Evolutionary conservation across 1,284 basidiomycete species (phyloP).

Genomic region (Stereum hirsutum): DNA sequence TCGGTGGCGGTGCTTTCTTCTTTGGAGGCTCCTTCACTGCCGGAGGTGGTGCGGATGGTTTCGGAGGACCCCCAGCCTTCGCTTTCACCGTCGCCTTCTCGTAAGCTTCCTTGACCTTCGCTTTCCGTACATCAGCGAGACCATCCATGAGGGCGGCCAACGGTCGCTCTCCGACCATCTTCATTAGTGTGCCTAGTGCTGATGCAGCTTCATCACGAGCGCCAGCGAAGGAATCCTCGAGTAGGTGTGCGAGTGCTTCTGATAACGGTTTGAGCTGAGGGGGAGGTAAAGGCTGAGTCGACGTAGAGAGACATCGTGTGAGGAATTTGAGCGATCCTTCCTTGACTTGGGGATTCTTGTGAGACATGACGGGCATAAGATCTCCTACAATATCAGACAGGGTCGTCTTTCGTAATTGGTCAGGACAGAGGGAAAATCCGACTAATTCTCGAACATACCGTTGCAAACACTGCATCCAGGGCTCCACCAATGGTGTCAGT

Average conservation of each 20-base stretch:
- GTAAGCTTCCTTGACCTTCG: constrained; percentile 91
- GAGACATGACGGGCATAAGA: constrained; percentile 67
- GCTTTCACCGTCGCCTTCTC: constrained; percentile 85
- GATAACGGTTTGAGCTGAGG: constrained; percentile 81
- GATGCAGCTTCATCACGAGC: constrained; percentile 87
- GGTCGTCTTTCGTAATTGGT: constrained; percentile 46
- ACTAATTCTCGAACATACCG: constrained; percentile 39
- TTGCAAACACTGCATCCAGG: constrained; percentile 84
- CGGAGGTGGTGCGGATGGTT: constrained; percentile 31
- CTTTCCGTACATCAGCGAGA: constrained; percentile 84
- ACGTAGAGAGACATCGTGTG: constrained; percentile 69
- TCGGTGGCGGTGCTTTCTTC: constrained; percentile 25
- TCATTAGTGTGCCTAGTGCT: constrained; percentile 90
- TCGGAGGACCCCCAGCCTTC: constrained; percentile 52
- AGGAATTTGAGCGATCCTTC: constrained; percentile 90
- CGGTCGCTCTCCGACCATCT: constrained; percentile 92
- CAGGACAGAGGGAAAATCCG: constrained; percentile 9
- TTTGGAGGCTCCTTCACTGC: constrained; percentile 33
- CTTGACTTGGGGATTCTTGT: constrained; percentile 97
- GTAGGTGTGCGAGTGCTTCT: constrained; percentile 67
- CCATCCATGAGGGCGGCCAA: constrained; percentile 85
- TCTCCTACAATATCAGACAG: constrained; percentile 84
- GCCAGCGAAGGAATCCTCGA: constrained; percentile 87
- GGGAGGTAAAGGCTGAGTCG: constrained; percentile 58
- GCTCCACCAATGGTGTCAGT: constrained; percentile 86